Percentiles rank a stretch among this genome's conserved stretches.
Conservation (phyloP, 148 eudicot species). For the Persicaria maculosa region DNA sequence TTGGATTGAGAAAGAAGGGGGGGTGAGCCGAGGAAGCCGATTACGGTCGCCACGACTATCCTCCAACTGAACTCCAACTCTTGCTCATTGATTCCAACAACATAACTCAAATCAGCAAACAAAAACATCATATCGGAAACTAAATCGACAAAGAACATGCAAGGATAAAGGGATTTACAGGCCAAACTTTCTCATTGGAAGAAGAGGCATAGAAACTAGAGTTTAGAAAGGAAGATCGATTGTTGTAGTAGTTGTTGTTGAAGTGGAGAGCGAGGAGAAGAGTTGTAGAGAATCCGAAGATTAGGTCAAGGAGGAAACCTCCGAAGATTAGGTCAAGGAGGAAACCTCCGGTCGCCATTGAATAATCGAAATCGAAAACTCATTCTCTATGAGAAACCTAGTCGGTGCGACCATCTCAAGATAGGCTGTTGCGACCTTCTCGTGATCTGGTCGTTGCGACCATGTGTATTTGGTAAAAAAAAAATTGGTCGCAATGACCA, state of each 20-base stretch:
- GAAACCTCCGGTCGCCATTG: constrained; percentile 13
- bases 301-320: constrained; percentile 10
- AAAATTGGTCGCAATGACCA: no score
- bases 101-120: not conserved
- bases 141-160: not conserved
- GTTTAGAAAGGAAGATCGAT: not conserved
- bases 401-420: no score
- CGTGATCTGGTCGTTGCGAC: no score
- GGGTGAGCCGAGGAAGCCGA: no score
- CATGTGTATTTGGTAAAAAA: no score
- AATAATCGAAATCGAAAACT: not conserved
- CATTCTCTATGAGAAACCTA: no score
- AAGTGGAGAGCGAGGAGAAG: constrained; percentile 5
- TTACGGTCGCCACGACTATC: no score
- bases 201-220: constrained; percentile 3
- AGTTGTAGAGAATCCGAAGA: constrained; percentile 13
- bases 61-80: constrained; percentile 71
- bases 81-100: constrained; percentile 26
- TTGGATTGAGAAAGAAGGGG: no score
- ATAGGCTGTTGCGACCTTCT: no score
- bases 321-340: no score
- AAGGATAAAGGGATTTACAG: constrained; percentile 36
- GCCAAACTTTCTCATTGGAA: constrained; percentile 45
- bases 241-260: not conserved
- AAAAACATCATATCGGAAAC: not conserved